phyloP scores from a whole-genome alignment of 768 basidiomycete genomes.

The Phaeotremella fagi region DNA sequence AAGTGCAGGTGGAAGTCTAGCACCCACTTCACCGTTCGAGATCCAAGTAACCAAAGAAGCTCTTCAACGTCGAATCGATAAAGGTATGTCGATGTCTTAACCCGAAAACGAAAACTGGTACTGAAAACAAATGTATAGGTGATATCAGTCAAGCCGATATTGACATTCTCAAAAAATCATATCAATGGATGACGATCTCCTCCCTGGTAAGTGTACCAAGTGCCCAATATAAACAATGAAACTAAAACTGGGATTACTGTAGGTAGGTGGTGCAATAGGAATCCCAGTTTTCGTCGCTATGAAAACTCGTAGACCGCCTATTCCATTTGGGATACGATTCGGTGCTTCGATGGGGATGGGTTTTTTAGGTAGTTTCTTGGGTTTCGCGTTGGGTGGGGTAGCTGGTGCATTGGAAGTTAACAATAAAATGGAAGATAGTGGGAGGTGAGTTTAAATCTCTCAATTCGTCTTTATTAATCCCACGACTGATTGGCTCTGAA shows the following conservation, averaged over 20 bases:
- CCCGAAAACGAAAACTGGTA: not conserved
- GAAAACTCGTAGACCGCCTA: conserved; percentile 17
- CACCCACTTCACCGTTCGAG: conserved; percentile 15
- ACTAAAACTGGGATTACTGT: too few relatives aligned
- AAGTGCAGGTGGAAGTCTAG: not conserved
- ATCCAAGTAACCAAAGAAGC: conserved; percentile 18
- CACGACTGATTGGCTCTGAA: not conserved
- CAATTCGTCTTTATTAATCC: not conserved
- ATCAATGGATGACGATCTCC: conserved; percentile 22
- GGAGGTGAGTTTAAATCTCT: conserved; percentile 19
- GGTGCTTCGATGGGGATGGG: conserved; percentile 12
- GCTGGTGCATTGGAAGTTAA: conserved; percentile 34
- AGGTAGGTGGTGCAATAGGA: conserved; percentile 11
- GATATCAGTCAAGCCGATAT: conserved; percentile 32
- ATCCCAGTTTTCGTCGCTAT: conserved; percentile 16
- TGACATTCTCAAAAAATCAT: conserved; percentile 32
- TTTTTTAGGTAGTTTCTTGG: conserved; percentile 24
- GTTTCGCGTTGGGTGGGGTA: conserved; percentile 31
- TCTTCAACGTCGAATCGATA: conserved; percentile 13
- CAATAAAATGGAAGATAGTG: conserved; percentile 29
- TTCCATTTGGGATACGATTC: conserved; percentile 2
- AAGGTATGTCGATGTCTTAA: conserved; percentile 7
- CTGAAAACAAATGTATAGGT: conserved; percentile 8
- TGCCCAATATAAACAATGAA: not conserved
- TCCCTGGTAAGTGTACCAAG: conserved; percentile 9